A percentile compares a stretch with the other conserved stretches of the same genome.
phyloP scores from a whole-genome alignment of 345 rosid genomes.

The Geranium brycei region DNA sequence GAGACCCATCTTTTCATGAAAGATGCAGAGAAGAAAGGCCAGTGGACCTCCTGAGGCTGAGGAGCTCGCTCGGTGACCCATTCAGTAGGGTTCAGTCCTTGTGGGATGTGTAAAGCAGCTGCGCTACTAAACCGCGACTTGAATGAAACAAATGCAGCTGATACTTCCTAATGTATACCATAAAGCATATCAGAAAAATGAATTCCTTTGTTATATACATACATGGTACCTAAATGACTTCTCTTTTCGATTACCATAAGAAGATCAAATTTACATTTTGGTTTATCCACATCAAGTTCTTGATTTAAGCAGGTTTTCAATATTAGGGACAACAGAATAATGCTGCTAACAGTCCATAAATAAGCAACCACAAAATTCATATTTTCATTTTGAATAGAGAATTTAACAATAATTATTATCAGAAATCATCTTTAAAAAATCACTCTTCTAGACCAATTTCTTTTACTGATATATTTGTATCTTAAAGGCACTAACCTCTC shows the following conservation, averaged over 20 bases:
- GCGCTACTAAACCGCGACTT: conserved; percentile 73
- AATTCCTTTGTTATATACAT: not conserved
- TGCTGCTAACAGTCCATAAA: not conserved
- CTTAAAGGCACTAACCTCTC: conserved; percentile 34
- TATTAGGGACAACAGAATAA: too few relatives aligned
- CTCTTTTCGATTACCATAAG: not conserved
- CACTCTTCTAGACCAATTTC: not conserved
- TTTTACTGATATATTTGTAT: not conserved
- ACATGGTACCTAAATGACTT: not conserved
- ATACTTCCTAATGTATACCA: conserved; percentile 48
- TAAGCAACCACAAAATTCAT: not conserved
- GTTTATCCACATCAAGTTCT: not conserved
- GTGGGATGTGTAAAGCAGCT: conserved; percentile 59
- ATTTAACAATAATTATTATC: not conserved
- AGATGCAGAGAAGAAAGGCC: conserved; percentile 84
- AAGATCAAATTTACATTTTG: not conserved
- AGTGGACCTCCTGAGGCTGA: conserved; percentile 68
- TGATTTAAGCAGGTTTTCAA: too few relatives aligned
- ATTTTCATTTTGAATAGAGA: not conserved
- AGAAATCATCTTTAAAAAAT: conserved; percentile 1
- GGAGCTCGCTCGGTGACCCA: conserved; percentile 92
- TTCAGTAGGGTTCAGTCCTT: conserved; percentile 64
- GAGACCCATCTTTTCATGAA: conserved; percentile 65
- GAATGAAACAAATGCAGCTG: conserved; percentile 87
- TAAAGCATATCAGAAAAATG: conserved; percentile 6